A percentile compares a stretch with the other conserved stretches of the same genome.
Conservation (phyloP, 2,329 filamentous ascomycete species). For the Cladosporium velox region DNA sequence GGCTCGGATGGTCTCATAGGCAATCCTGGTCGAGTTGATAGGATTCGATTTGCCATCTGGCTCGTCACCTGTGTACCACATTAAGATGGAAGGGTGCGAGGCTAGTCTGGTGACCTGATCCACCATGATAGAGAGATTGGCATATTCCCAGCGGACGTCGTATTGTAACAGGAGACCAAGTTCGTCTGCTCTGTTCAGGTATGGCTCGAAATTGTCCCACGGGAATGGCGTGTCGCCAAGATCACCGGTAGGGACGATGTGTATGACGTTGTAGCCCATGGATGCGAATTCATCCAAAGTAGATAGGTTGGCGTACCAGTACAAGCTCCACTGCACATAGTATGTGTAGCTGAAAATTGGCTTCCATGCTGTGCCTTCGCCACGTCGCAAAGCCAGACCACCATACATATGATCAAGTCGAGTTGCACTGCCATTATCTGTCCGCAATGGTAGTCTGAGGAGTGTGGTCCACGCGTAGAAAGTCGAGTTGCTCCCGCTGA, state of each 20-base stretch:
- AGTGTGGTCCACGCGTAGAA: constrained; percentile 42
- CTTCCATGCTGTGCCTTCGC: constrained; percentile 35
- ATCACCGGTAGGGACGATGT: constrained; percentile 37
- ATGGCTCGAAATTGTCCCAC: constrained; percentile 41
- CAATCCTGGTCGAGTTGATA: constrained; percentile 47
- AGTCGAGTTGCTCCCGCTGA: constrained; percentile 34
- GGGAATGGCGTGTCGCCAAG: constrained; percentile 41
- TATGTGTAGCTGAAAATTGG: constrained; percentile 49
- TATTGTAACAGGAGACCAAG: constrained; percentile 51
- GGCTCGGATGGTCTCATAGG: constrained; percentile 47
- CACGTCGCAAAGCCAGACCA: constrained; percentile 45
- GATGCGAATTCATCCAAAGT: constrained; percentile 42
- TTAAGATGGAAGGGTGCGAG: constrained; percentile 40
- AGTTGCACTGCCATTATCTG: constrained; percentile 44
- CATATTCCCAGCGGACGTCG: constrained; percentile 45
- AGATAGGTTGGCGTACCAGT: constrained; percentile 34
- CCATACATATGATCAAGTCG: constrained; percentile 50
- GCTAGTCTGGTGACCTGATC: constrained; percentile 40
- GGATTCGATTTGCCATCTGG: constrained; percentile 60
- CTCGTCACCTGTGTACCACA: constrained; percentile 55
- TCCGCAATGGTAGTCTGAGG: constrained; percentile 42
- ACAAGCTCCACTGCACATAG: constrained; percentile 45
- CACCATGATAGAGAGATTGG: constrained; percentile 40
- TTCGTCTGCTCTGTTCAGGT: constrained; percentile 46
- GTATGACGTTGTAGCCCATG: constrained; percentile 50